Conservation (phyloP, 805 yeast species). For the Ogataea neopini region DNA sequence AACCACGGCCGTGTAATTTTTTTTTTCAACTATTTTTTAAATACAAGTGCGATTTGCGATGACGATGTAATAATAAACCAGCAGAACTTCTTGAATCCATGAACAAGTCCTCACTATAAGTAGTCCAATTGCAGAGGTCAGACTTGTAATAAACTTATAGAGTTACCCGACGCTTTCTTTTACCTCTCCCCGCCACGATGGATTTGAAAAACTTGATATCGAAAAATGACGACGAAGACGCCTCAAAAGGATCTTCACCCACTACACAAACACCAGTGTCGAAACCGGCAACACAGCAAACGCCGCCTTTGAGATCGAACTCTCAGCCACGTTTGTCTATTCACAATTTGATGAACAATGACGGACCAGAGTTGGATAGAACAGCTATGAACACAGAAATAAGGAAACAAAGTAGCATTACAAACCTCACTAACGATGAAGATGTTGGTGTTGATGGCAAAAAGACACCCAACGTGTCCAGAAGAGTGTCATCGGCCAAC, state of each 20-base stretch:
- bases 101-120: too few species aligned
- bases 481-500: constrained; percentile 16
- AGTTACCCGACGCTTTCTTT: too few species aligned
- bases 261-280: constrained; percentile 1
- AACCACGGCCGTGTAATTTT: neutral
- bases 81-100: too few species aligned
- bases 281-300: constrained; percentile 2
- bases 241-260: neutral
- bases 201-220: constrained; percentile 35
- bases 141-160: too few species aligned
- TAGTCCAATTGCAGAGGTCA: too few species aligned
- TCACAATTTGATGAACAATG: constrained; percentile 34
- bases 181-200: too few species aligned
- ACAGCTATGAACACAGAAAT: constrained; percentile 6
- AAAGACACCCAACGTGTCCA: constrained; percentile 36
- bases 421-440: constrained; percentile 44
- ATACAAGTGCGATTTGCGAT: too few species aligned
- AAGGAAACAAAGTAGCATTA: constrained; percentile 32
- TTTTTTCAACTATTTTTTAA: neutral
- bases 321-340: constrained; percentile 34
- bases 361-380: constrained; percentile 9
- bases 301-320: constrained; percentile 17
- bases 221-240: constrained; percentile 26
- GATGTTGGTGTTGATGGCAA: constrained; percentile 46
- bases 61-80: too few species aligned